phyloP scores from a whole-genome alignment of 208 protist genomes.

The Crithidia expoeki region DNA sequence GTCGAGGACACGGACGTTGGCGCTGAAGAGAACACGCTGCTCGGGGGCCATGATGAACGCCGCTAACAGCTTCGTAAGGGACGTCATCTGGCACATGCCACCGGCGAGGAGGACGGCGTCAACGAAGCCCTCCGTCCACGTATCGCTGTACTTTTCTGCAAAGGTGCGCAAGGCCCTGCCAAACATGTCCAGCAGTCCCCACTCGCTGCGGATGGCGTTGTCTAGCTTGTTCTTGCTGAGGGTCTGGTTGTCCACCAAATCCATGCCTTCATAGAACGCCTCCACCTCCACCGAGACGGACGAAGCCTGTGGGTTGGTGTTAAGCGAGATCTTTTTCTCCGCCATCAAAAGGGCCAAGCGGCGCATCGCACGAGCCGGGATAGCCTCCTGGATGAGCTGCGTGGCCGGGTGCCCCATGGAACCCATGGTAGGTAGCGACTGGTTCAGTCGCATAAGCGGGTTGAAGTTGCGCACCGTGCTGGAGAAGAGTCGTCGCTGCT shows the following conservation, averaged over 20 bases:
- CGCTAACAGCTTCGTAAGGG: constrained; percentile 48
- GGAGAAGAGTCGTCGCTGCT: constrained; percentile 67
- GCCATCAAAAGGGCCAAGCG: constrained; percentile 65
- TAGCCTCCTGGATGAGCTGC: constrained; percentile 49
- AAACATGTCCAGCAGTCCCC: constrained; percentile 65
- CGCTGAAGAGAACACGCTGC: constrained; percentile 23
- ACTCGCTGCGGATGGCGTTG: constrained; percentile 66
- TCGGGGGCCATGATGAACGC: constrained; percentile 31
- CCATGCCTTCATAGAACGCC: constrained; percentile 88
- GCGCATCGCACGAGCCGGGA: constrained; percentile 76
- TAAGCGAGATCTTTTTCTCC: constrained; percentile 83
- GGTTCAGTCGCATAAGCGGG: constrained; percentile 33
- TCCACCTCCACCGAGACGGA: constrained; percentile 84
- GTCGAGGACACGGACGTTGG: constrained; percentile 39
- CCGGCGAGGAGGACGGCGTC: constrained; percentile 69
- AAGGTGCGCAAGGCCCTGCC: constrained; percentile 62
- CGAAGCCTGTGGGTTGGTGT: constrained; percentile 57
- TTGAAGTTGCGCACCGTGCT: constrained; percentile 41
- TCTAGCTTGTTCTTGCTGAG: constrained; percentile 73
- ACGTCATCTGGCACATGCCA: constrained; percentile 80
- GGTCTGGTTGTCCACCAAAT: constrained; percentile 80
- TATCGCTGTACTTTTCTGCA: constrained; percentile 24
- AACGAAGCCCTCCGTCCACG: constrained; percentile 31
- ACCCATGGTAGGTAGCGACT: constrained; percentile 24
- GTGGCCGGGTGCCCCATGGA: constrained; percentile 31